These are phyloP conservation scores for Adansonia digitata DNA, from an alignment of 345 rosid species.

Conservation along the genomic window DNA sequence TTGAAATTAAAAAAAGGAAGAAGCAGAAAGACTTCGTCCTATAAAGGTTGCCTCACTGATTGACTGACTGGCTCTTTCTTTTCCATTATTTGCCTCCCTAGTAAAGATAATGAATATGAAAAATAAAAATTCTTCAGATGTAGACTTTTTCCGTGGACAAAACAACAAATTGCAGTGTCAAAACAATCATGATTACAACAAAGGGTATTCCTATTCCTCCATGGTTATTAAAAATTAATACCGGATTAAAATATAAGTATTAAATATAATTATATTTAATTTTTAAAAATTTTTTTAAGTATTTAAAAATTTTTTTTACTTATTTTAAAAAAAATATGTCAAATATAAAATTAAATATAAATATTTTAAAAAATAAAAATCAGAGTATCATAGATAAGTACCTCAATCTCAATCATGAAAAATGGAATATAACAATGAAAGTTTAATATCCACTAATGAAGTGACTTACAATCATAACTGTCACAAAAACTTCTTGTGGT, in stretches of 20 bases:
- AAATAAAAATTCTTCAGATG: background rate
- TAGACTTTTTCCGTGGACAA: background rate
- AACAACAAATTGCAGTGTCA: conserved; percentile 3
- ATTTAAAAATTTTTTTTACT: too few relatives aligned
- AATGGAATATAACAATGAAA: conserved; percentile 16
- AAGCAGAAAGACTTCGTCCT: conserved; percentile 7
- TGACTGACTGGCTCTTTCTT: too few relatives aligned
- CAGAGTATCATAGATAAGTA: conserved; percentile 6
- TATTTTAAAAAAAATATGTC: too few relatives aligned
- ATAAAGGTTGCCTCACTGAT: background rate
- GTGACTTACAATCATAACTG: conserved; percentile 26
- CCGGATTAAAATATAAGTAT: too few relatives aligned
- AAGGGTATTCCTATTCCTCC: conserved; percentile 6
- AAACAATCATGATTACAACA: conserved; percentile 11
- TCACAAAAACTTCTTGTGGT: conserved; percentile 16
- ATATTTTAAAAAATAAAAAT: too few relatives aligned
- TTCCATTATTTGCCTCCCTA: background rate
- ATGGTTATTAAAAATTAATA: too few relatives aligned
- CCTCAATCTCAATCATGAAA: conserved; percentile 18
- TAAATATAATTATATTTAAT: too few relatives aligned
- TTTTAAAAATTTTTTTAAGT: too few relatives aligned
- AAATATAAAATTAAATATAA: too few relatives aligned
- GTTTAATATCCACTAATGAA: conserved; percentile 26
- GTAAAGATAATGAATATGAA: background rate
- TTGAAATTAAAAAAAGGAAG: too few relatives aligned